Evolutionary conservation across 441 rosid species (phyloP).

Genomic region (Isatis lusitanica): DNA sequence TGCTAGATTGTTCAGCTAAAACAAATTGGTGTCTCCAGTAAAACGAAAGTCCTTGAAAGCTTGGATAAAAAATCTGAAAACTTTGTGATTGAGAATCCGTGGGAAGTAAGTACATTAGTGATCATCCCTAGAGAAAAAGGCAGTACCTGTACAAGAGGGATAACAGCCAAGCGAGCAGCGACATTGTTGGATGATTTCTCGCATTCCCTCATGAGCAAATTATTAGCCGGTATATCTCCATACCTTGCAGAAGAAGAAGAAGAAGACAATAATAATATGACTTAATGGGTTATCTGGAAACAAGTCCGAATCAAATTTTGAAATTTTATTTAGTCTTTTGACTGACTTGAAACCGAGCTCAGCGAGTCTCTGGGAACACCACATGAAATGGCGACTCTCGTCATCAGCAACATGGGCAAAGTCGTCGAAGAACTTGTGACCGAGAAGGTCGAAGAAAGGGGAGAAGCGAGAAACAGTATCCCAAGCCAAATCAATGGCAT

Average conservation of each 20-base stretch:
- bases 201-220: slow-evolving; percentile 87
- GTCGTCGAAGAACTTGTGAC: slow-evolving; percentile 74
- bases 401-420: slow-evolving; percentile 96
- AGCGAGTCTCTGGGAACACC: slow-evolving; percentile 90
- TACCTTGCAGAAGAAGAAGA: slow-evolving; percentile 43
- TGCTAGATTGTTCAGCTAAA: background rate
- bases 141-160: slow-evolving; percentile 85
- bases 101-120: background rate
- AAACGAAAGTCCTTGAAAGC: background rate
- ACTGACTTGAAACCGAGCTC: slow-evolving; percentile 86
- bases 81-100: background rate
- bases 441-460: slow-evolving; percentile 57
- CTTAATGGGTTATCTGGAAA: slow-evolving; percentile 1
- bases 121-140: background rate
- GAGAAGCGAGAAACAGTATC: slow-evolving; percentile 92
- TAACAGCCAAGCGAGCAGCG: slow-evolving; percentile 83
- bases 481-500: slow-evolving; percentile 97
- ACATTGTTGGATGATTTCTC: slow-evolving; percentile 76
- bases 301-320: background rate
- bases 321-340: background rate
- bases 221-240: slow-evolving; percentile 95
- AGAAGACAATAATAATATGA: background rate
- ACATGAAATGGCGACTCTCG: slow-evolving; percentile 91
- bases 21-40: background rate
- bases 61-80: background rate